Evolutionary conservation across 2,329 filamentous ascomycete species (phyloP).

Genomic region (Fusarium multiceps): DNA sequence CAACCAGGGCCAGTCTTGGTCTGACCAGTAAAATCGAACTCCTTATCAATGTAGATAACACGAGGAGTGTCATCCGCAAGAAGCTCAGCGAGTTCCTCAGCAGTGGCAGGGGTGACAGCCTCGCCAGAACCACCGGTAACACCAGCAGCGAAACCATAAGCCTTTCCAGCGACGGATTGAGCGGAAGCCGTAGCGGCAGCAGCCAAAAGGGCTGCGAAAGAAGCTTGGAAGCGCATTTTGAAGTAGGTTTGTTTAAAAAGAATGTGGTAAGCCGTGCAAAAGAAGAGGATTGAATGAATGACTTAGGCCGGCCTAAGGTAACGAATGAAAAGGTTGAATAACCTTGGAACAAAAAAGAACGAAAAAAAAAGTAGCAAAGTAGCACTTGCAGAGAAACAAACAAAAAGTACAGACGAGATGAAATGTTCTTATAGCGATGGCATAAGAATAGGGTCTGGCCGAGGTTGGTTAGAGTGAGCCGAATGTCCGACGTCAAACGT

Average conservation of each 20-base stretch:
- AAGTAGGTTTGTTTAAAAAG: background rate
- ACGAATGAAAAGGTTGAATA: background rate
- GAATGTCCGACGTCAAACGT: background rate
- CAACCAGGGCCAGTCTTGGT: conserved; percentile 42
- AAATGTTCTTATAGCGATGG: background rate
- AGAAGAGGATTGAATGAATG: background rate
- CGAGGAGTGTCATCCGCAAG: conserved; percentile 45
- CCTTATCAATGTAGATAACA: conserved; percentile 43
- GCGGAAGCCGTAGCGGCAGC: conserved; percentile 36
- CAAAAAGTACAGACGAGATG: background rate
- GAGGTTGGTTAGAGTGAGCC: background rate
- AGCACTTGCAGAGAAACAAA: background rate
- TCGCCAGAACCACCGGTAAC: conserved; percentile 63
- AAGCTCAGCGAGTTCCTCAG: conserved; percentile 55
- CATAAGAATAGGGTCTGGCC: background rate
- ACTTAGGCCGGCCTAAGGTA: conserved; percentile 8
- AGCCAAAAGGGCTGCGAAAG: background rate
- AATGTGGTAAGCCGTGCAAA: conserved; percentile 4
- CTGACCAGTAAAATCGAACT: conserved; percentile 45
- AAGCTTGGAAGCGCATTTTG: conserved; percentile 3
- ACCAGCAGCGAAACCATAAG: conserved; percentile 50
- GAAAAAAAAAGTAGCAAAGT: background rate
- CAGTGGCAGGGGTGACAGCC: conserved; percentile 56
- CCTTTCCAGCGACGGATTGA: conserved; percentile 45
- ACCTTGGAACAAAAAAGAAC: background rate